A percentile compares a stretch with the other conserved stretches of the same genome.
Conservation (phyloP, 148 eudicot genomes). For the Polygonum aviculare region DNA sequence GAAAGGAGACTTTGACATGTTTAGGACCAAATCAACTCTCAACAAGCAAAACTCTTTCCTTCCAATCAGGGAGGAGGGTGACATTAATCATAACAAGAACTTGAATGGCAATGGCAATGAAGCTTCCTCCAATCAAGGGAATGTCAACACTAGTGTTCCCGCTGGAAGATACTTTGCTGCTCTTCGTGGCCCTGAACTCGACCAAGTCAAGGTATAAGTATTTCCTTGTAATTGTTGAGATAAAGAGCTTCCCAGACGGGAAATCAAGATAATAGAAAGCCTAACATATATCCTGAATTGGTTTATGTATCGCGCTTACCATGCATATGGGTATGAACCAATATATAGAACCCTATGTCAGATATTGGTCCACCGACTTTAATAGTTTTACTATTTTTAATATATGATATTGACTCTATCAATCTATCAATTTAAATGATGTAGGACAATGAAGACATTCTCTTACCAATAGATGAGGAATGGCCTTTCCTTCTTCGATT, state of each 20-base stretch:
- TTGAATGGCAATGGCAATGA: conserved; percentile 18
- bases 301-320: too few relatives aligned
- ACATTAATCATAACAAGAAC: conserved; percentile 11
- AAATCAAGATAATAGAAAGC: too few relatives aligned
- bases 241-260: too few relatives aligned
- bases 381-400: too few relatives aligned
- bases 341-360: too few relatives aligned
- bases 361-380: too few relatives aligned
- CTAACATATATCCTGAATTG: too few relatives aligned
- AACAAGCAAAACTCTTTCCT: conserved; percentile 52
- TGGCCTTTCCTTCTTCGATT: conserved; percentile 97
- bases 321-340: too few relatives aligned
- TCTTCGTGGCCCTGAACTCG: conserved; percentile 86
- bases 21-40: conserved; percentile 71
- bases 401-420: background rate
- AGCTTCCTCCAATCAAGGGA: conserved; percentile 19
- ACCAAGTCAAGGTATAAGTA: conserved; percentile 77
- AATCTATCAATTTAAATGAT: conserved; percentile 3
- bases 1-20: conserved; percentile 62
- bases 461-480: conserved; percentile 72
- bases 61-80: conserved; percentile 39
- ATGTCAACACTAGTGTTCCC: conserved; percentile 69
- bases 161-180: conserved; percentile 99
- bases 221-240: background rate
- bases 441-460: conserved; percentile 88